A percentile compares a stretch with the other conserved stretches of the same genome.
Evolutionary conservation across 352 stramenopile genomes (phyloP).

Genomic region (Phytophthora uliginosa): DNA sequence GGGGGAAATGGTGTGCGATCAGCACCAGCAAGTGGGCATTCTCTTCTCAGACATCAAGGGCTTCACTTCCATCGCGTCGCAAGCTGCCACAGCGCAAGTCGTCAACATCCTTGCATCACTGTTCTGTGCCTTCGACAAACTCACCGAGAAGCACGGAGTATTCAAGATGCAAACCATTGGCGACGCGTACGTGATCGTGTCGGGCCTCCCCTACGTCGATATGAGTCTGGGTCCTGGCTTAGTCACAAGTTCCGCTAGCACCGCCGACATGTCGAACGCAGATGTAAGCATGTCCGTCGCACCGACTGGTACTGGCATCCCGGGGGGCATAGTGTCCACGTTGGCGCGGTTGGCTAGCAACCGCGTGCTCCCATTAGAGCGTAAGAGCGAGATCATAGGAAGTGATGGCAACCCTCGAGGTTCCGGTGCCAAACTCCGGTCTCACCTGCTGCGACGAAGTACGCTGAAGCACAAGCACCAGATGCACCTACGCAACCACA

Average conservation of each 20-base stretch:
- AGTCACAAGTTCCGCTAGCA: constrained; percentile 31
- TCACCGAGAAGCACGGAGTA: constrained; percentile 93
- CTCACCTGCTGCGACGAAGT: constrained; percentile 48
- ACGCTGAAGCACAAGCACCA: constrained; percentile 89
- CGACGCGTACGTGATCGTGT: constrained; percentile 94
- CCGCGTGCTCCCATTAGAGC: constrained; percentile 59
- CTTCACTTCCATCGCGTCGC: constrained; percentile 92
- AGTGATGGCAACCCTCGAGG: constrained; percentile 8
- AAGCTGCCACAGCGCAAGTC: constrained; percentile 88
- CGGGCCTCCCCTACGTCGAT: constrained; percentile 86
- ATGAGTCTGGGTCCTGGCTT: constrained; percentile 83
- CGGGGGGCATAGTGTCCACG: constrained; percentile 2
- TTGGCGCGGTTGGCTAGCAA: constrained; percentile 48
- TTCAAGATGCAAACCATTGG: constrained; percentile 96
- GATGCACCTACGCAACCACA: constrained; percentile 86
- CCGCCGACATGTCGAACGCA: constrained; percentile 28
- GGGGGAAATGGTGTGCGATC: constrained; percentile 84
- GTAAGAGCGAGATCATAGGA: constrained; percentile 21
- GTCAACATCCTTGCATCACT: constrained; percentile 94
- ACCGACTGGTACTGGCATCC: constrained; percentile 5
- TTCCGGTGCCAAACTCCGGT: constrained; percentile 24
- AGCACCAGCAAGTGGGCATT: constrained; percentile 90
- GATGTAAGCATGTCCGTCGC: constrained; percentile 29
- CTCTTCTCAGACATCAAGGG: constrained; percentile 94
- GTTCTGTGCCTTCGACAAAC: constrained; percentile 93